Evolutionary conservation across 257 asterid species (phyloP).

Genomic region (Knoxia roxburghii): DNA sequence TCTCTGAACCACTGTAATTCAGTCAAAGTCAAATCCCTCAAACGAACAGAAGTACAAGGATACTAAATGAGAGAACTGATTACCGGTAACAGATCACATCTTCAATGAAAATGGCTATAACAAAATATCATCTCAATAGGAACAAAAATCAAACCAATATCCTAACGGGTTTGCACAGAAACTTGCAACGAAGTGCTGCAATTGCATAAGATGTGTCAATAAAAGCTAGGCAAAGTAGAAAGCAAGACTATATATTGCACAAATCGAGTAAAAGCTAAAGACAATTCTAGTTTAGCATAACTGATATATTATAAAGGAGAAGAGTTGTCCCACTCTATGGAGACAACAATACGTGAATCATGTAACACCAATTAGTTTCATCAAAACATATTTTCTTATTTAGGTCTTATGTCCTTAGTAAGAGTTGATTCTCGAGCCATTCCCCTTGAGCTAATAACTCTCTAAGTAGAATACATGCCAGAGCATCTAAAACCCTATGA

Average conservation of each 20-base stretch:
- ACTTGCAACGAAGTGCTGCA: not conserved
- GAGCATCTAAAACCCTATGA: too few species aligned
- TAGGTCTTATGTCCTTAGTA: too few species aligned
- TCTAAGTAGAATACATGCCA: too few species aligned
- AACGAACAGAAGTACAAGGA: not conserved
- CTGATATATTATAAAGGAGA: too few species aligned
- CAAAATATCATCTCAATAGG: not conserved
- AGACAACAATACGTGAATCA: too few species aligned
- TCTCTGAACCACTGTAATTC: not conserved
- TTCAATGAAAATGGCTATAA: not conserved
- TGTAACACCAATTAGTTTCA: too few species aligned
- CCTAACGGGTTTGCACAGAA: not conserved
- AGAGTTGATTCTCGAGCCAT: too few species aligned
- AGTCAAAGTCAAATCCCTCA: not conserved
- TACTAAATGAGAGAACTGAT: not conserved
- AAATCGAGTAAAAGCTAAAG: not conserved
- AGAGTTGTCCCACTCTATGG: too few species aligned
- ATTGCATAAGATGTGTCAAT: too few species aligned
- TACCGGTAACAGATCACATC: not conserved
- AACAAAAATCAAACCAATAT: constrained; percentile 3
- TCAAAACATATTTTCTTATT: too few species aligned
- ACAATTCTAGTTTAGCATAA: not conserved
- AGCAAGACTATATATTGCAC: not conserved
- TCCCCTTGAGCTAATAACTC: too few species aligned
- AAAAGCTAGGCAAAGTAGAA: too few species aligned